Conservation (phyloP, 768 basidiomycete genomes). For the Pisolithus albus region DNA sequence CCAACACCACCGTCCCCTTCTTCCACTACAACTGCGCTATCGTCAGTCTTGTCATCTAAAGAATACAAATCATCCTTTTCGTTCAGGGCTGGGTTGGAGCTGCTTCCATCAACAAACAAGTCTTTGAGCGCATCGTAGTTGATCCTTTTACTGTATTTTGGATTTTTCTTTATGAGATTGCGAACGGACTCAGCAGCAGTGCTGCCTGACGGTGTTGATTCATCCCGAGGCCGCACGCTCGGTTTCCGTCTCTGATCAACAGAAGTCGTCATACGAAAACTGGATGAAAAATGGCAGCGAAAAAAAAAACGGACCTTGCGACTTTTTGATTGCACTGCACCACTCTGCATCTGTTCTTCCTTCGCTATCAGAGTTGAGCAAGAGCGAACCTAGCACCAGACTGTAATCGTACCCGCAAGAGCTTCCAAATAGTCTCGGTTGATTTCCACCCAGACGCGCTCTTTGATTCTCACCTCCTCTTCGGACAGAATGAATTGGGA, state of each 20-base stretch:
- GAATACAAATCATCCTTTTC: slow-evolving; percentile 48
- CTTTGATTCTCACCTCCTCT: slow-evolving; percentile 79
- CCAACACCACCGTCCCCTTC: slow-evolving; percentile 32
- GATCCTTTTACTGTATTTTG: slow-evolving; percentile 86
- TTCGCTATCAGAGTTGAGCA: slow-evolving; percentile 58
- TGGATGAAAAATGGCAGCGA: slow-evolving; percentile 23
- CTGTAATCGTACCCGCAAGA: slow-evolving; percentile 51
- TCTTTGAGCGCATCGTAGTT: slow-evolving; percentile 87
- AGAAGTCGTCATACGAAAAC: slow-evolving; percentile 6
- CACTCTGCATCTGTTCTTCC: slow-evolving; percentile 47
- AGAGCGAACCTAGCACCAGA: slow-evolving; percentile 20
- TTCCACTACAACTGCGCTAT: slow-evolving; percentile 31
- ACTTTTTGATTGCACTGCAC: slow-evolving; percentile 42
- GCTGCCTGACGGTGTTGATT: slow-evolving; percentile 45
- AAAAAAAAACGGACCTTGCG: slow-evolving; percentile 65
- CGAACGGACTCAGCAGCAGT: slow-evolving; percentile 30
- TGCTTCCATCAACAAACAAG: slow-evolving; percentile 51
- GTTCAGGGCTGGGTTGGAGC: slow-evolving; percentile 24
- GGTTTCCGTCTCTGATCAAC: slow-evolving; percentile 60
- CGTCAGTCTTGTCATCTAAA: slow-evolving; percentile 44
- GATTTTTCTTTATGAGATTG: slow-evolving; percentile 71
- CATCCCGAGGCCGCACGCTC: slow-evolving; percentile 60
- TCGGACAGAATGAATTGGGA: slow-evolving; percentile 72
- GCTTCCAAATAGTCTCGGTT: slow-evolving; percentile 88
- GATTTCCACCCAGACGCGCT: slow-evolving; percentile 90